Evolutionary conservation across 345 rosid genomes (phyloP).

Genomic region (Syzygium oleosum): DNA sequence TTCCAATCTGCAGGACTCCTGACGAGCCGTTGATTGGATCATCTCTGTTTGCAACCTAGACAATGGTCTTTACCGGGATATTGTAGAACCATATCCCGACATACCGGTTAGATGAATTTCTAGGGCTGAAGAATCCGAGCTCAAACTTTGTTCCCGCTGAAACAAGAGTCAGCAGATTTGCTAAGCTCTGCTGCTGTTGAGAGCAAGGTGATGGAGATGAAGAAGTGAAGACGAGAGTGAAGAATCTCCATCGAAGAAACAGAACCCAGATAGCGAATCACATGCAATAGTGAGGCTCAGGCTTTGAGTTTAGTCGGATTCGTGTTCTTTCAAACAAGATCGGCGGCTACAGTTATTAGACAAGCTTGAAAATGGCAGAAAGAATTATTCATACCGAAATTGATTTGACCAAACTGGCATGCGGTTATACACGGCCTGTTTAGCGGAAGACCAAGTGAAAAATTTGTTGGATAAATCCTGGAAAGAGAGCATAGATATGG

Average conservation of each 20-base stretch:
- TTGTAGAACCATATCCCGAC: background rate
- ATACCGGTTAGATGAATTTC: background rate
- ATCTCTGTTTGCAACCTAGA: slow-evolving; percentile 30
- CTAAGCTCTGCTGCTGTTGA: background rate
- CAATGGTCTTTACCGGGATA: background rate
- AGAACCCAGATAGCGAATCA: too few species aligned
- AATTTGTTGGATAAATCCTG: background rate
- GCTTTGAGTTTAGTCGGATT: background rate
- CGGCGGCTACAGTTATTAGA: background rate
- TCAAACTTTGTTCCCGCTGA: slow-evolving; percentile 3
- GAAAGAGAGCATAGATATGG: background rate
- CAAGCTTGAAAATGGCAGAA: background rate
- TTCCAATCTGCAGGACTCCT: slow-evolving; percentile 1
- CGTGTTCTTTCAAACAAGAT: background rate
- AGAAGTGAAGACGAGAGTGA: background rate
- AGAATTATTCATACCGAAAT: too few species aligned
- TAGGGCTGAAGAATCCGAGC: slow-evolving; percentile 4
- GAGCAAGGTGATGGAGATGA: background rate
- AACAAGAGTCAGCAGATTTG: background rate
- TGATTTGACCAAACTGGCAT: background rate
- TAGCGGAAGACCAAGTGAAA: background rate
- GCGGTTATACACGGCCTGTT: background rate
- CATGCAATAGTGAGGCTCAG: background rate
- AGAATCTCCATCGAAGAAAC: background rate
- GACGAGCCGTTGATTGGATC: slow-evolving; percentile 9